Percentiles rank a stretch among this genome's conserved stretches.
Conservation (phyloP, 805 yeast species). For the Wickerhamomyces mucosus region DNA sequence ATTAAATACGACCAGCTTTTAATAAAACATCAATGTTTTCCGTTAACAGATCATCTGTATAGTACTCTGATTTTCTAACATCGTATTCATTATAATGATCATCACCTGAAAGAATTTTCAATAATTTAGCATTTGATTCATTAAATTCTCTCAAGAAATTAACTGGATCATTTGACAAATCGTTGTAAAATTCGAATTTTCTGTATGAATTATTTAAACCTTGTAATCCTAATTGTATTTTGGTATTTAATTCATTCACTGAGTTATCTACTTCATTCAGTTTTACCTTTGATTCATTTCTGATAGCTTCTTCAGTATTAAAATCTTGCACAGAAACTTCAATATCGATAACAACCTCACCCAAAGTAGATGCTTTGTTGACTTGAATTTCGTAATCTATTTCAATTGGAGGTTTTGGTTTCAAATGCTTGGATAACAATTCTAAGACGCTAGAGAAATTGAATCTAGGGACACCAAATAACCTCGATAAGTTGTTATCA, state of each 20-base stretch:
- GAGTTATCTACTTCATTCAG: slow-evolving; percentile 20
- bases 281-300: slow-evolving; percentile 23
- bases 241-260: slow-evolving; percentile 23
- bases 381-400: slow-evolving; percentile 71
- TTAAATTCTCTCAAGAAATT: slow-evolving; percentile 64
- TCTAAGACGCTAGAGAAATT: slow-evolving; percentile 68
- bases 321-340: slow-evolving; percentile 40
- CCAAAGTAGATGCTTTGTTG: slow-evolving; percentile 66
- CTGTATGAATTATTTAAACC: slow-evolving; percentile 41
- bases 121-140: slow-evolving; percentile 72
- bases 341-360: slow-evolving; percentile 73
- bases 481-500: slow-evolving; percentile 33
- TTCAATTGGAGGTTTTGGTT: slow-evolving; percentile 73
- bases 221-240: slow-evolving; percentile 35
- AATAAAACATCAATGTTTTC: slow-evolving; percentile 74
- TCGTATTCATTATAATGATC: slow-evolving; percentile 83
- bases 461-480: slow-evolving; percentile 43
- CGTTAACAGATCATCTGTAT: slow-evolving; percentile 60
- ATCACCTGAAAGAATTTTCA: slow-evolving; percentile 82
- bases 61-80: slow-evolving; percentile 78
- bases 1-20: slow-evolving; percentile 33
- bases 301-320: slow-evolving; percentile 18
- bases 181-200: slow-evolving; percentile 71
- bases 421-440: slow-evolving; percentile 52
- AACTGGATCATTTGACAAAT: slow-evolving; percentile 69